Conservation (phyloP, 169 alveolate genomes). For the Plasmodium knowlesi region DNA sequence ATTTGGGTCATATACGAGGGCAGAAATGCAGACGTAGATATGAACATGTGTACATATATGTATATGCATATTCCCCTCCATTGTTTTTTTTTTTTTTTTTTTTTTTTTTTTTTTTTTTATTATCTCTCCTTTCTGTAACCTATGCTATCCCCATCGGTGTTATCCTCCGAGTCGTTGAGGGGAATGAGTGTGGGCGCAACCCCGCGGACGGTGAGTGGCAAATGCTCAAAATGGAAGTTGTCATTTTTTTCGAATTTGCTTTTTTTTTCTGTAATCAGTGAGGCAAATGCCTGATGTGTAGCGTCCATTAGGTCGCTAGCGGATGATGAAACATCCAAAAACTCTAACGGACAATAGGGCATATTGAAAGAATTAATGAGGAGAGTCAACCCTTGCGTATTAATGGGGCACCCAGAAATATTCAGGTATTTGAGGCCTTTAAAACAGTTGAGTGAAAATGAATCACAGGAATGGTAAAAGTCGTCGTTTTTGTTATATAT, state of each 20-base stretch:
- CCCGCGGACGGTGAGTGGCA: slow-evolving; percentile 48
- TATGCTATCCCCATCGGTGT: slow-evolving; percentile 23
- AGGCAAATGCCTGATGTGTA: slow-evolving; percentile 23
- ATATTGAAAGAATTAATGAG: slow-evolving; percentile 15
- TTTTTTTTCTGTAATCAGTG: slow-evolving; percentile 8
- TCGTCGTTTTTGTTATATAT: slow-evolving; percentile 39
- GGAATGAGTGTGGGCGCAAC: slow-evolving; percentile 39
- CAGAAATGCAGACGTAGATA: neutral
- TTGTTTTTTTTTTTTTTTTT: neutral
- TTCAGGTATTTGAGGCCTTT: slow-evolving; percentile 41
- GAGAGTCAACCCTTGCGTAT: slow-evolving; percentile 19
- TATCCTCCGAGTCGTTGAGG: slow-evolving; percentile 50
- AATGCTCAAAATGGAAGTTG: slow-evolving; percentile 7
- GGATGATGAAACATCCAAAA: slow-evolving; percentile 47
- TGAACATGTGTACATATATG: neutral
- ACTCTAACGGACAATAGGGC: slow-evolving; percentile 36
- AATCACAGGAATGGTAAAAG: slow-evolving; percentile 2
- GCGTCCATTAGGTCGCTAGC: slow-evolving; percentile 9
- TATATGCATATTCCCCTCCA: neutral
- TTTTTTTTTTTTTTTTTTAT: neutral
- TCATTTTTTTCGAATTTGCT: slow-evolving; percentile 16
- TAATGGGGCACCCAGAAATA: slow-evolving; percentile 28
- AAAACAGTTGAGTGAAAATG: slow-evolving; percentile 31
- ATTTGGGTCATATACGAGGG: neutral
- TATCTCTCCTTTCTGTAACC: neutral